phyloP scores from a whole-genome alignment of 1,139 yeast genomes.

The Wickerhamomyces sp. region DNA sequence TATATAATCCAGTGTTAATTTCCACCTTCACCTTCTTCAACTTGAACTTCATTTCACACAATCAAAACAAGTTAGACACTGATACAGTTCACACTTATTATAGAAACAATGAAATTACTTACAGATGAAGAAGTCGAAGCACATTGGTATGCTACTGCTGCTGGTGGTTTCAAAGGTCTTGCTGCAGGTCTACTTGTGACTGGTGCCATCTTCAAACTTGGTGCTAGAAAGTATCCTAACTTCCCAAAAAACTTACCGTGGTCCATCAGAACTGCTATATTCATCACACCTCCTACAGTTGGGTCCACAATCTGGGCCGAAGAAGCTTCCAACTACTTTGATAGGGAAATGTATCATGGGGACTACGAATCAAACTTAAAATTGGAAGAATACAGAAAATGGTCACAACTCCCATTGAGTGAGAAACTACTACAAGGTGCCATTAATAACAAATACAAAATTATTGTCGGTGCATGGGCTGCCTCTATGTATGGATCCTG shows the following conservation, averaged over 20 bases:
- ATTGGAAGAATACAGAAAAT: conserved; percentile 45
- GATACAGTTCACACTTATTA: background rate
- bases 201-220: conserved; percentile 40
- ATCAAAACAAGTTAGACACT: no score
- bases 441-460: conserved; percentile 63
- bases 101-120: conserved; percentile 55
- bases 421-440: conserved; percentile 45
- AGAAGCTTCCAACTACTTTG: conserved; percentile 53
- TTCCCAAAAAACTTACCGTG: conserved; percentile 38
- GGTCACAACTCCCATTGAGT: conserved; percentile 42
- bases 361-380: conserved; percentile 33
- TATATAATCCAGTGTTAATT: background rate
- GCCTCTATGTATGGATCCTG: conserved; percentile 83
- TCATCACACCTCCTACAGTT: conserved; percentile 56
- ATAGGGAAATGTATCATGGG: conserved; percentile 41
- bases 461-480: conserved; percentile 81
- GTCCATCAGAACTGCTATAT: conserved; percentile 54
- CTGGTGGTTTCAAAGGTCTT: conserved; percentile 63
- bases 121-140: conserved; percentile 62
- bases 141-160: conserved; percentile 50
- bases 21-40: no score
- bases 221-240: conserved; percentile 39
- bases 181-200: conserved; percentile 52
- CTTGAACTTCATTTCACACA: no score
- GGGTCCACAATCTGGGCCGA: conserved; percentile 55